Conservation (phyloP, 306 rosid species). For the Trifolium dubium region DNA sequence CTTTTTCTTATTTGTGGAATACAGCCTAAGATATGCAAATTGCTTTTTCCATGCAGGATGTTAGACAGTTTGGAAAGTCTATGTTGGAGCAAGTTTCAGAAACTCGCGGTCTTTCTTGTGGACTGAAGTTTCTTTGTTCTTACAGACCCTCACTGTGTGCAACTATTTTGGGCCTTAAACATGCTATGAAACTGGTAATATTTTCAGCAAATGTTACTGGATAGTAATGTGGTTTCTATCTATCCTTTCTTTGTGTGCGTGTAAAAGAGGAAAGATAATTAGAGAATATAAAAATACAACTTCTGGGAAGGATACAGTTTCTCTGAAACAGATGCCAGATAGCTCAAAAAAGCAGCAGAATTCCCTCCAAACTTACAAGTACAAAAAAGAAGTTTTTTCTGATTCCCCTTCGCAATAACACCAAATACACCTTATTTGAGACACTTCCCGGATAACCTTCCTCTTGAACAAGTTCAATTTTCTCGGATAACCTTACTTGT, state of each 20-base stretch:
- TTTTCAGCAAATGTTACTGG: constrained; percentile 40
- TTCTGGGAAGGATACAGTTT: constrained; percentile 17
- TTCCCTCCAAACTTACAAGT: too few relatives aligned
- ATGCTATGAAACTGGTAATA: constrained; percentile 90
- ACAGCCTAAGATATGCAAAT: constrained; percentile 5
- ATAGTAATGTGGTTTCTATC: constrained; percentile 34
- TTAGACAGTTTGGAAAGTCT: constrained; percentile 89
- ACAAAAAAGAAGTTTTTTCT: too few relatives aligned
- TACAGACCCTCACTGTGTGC: constrained; percentile 58
- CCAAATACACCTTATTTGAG: too few relatives aligned
- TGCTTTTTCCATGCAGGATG: constrained; percentile 55
- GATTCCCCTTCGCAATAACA: too few relatives aligned
- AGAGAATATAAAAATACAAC: constrained; percentile 24
- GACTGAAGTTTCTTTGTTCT: constrained; percentile 89
- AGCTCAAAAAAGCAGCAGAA: constrained; percentile 7
- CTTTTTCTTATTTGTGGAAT: constrained; percentile 34
- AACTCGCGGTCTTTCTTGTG: constrained; percentile 80
- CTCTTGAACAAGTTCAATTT: too few relatives aligned
- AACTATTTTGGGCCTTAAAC: constrained; percentile 72
- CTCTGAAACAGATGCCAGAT: constrained; percentile 27
- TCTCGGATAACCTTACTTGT: too few relatives aligned
- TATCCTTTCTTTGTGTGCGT: constrained; percentile 17
- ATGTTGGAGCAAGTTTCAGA: constrained; percentile 84
- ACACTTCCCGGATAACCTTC: too few relatives aligned
- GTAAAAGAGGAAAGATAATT: constrained; percentile 17